Conservation (phyloP, 768 basidiomycete species). For the Podaxis carcinomalis region DNA sequence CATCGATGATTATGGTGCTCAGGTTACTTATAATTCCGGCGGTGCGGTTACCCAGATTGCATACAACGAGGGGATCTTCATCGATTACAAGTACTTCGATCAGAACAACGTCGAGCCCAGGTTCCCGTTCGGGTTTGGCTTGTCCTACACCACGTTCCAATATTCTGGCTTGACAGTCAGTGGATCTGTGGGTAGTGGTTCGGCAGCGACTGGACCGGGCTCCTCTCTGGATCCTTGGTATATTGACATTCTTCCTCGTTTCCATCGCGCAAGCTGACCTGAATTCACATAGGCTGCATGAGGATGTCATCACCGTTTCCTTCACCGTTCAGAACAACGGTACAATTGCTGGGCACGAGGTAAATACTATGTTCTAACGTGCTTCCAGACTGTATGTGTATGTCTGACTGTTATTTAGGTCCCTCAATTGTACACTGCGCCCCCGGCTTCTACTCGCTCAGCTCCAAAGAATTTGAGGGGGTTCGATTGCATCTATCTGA, state of each 20-base stretch:
- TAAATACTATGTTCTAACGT: constrained; percentile 18
- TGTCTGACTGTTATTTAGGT: constrained; percentile 27
- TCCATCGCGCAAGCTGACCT: background rate
- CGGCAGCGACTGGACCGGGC: constrained; percentile 40
- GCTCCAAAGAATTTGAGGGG: constrained; percentile 53
- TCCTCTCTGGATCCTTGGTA: constrained; percentile 51
- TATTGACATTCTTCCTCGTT: background rate
- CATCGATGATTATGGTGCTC: constrained; percentile 51
- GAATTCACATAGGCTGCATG: constrained; percentile 41
- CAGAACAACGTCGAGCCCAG: constrained; percentile 39
- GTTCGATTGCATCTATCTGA: constrained; percentile 47
- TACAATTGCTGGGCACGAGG: constrained; percentile 49
- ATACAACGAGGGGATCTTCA: constrained; percentile 54
- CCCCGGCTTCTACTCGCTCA: constrained; percentile 41
- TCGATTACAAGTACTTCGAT: constrained; percentile 60
- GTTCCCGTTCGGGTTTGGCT: constrained; percentile 47
- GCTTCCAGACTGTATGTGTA: background rate
- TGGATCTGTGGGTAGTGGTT: constrained; percentile 37
- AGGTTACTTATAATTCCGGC: constrained; percentile 35
- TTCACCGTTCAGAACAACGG: constrained; percentile 55
- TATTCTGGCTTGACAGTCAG: constrained; percentile 41
- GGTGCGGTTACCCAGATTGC: constrained; percentile 41
- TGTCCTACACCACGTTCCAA: constrained; percentile 56
- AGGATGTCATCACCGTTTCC: constrained; percentile 44
- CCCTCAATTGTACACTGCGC: constrained; percentile 51